Evolutionary conservation across 148 eudicot species (phyloP).

Genomic region (Cornus suecica): DNA sequence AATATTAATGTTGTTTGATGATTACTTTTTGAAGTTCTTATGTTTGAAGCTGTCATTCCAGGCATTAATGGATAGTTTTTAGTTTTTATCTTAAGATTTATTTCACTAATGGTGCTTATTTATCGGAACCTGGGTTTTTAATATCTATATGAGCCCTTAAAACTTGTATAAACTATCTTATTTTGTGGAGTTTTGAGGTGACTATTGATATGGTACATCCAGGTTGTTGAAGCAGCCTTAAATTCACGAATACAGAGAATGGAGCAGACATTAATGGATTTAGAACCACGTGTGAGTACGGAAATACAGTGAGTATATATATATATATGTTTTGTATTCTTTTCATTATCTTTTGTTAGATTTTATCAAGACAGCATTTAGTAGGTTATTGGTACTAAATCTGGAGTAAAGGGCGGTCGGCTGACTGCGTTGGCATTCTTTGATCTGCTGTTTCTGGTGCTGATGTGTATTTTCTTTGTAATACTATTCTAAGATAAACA

Average conservation of each 20-base stretch:
- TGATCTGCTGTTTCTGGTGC: background rate
- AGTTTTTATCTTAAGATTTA: background rate
- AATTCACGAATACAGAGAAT: conserved; percentile 83
- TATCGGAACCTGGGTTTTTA: background rate
- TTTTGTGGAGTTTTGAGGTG: conserved; percentile 1
- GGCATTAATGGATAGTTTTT: background rate
- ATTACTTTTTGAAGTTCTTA: no score
- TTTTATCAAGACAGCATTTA: conserved; percentile 11
- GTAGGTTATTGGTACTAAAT: background rate
- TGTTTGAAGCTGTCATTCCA: background rate
- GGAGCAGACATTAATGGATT: conserved; percentile 78
- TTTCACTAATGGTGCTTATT: background rate
- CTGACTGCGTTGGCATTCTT: background rate
- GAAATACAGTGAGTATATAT: conserved; percentile 55
- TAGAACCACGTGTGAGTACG: conserved; percentile 99
- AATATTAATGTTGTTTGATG: background rate
- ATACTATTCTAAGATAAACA: background rate
- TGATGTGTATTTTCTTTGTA: background rate
- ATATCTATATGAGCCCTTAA: background rate
- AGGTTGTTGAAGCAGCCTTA: conserved; percentile 99
- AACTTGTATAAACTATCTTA: background rate
- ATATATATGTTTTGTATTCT: conserved; percentile 14
- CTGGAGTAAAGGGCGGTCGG: background rate
- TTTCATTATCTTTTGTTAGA: background rate
- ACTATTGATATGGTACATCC: conserved; percentile 12